Base-by-base conservation (phyloP, 495 filamentous ascomycete genomes). In the Daldinia grandis region DNA sequence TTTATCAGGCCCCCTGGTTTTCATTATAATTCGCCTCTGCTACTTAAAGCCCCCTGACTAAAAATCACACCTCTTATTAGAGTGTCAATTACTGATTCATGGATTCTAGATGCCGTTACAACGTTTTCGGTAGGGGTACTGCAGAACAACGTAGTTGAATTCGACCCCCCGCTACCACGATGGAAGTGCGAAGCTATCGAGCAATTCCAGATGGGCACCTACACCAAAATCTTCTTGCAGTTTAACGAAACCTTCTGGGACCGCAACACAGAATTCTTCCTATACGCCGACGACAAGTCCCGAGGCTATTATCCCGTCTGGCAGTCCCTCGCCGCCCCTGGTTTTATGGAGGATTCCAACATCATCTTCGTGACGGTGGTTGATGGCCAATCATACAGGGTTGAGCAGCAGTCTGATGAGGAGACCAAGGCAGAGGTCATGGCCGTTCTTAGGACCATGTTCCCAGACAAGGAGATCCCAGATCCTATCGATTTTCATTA, bases 221-320 rank as follows among this genome's bases (percentile, higher is more conserved):
- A 93, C 81, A 93, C 89, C 61, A 93, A 93, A 73, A 88, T 93
- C 68, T 93, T 93, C 82, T 77, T 92, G 12, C 90, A 91, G 61
- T 94, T 93, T 76, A 83, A 86, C 62, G 78, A 89, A 37, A 87
- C 87, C 5, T 94, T 92, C 79, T 94, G 91, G 91, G 86, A 90
- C 51, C 73, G 72, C 5, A 81, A 88, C 24, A 88, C 87, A 3
- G 85, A 93, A 72, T 92, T 87, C 79, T 87, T 90, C 73, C 85
- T 94, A 12, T 93, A 93, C 74, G 91, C 91, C 10, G 85, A 87
- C 56, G 84, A 88, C 0, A 79, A 77, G 12, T 79, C 78, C 30
- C 84, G 91, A 19, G 91, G 91, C 40, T 91, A 88, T 76, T 92
- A 90, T 67, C 89, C 91, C 1, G 80, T 92, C 47, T 92, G 84